A percentile compares a stretch with the other conserved stretches of the same genome.
Conservation (phyloP, 306 rosid genomes). For the Ceratonia siliqua region DNA sequence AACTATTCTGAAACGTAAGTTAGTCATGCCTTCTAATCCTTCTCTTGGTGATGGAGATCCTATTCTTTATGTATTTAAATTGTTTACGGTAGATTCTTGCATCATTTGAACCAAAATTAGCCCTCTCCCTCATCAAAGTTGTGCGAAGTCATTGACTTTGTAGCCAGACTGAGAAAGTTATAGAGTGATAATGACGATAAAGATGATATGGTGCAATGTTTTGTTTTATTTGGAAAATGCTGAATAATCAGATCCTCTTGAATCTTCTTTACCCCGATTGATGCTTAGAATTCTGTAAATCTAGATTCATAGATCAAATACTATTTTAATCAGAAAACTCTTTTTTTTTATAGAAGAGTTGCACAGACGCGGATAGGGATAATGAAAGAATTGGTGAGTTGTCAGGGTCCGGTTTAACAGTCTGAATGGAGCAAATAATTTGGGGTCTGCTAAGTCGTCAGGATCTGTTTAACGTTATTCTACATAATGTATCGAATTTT, state of each 20-base stretch:
- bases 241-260: constrained; percentile 17
- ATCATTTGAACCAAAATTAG: constrained; percentile 10
- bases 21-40: constrained; percentile 7
- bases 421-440: no score
- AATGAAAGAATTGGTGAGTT: no score
- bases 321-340: background rate
- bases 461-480: no score
- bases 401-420: no score
- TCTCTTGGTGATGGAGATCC: constrained; percentile 12
- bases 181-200: constrained; percentile 54
- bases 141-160: constrained; percentile 28
- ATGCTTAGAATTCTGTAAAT: background rate
- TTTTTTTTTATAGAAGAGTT: no score
- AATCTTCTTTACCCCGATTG: background rate
- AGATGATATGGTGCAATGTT: constrained; percentile 24
- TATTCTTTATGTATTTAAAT: constrained; percentile 37
- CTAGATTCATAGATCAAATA: constrained; percentile 8
- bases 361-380: background rate
- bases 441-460: no score
- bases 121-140: constrained; percentile 33
- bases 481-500: no score
- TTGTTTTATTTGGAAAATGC: background rate
- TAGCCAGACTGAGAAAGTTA: constrained; percentile 30
- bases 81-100: constrained; percentile 32
- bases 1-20: background rate